Percentiles rank a stretch among this genome's conserved stretches.
These are phyloP conservation scores for Calonectria crousiana DNA, from an alignment of 2,329 filamentous ascomycete species.

Conservation along the genomic window DNA sequence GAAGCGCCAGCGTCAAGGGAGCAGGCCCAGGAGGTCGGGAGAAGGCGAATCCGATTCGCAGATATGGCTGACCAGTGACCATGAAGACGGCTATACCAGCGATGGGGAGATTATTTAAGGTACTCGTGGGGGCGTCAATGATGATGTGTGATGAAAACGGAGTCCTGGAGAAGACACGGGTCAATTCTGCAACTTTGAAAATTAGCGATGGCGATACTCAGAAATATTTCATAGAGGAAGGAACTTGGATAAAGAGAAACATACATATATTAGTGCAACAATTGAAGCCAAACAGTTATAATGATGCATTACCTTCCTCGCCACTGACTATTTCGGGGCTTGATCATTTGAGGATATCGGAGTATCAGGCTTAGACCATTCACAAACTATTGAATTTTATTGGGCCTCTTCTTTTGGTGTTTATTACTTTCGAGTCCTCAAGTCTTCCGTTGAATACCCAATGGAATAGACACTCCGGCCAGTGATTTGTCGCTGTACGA, in stretches of 20 bases:
- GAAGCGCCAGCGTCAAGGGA: background rate
- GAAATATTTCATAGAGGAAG: background rate
- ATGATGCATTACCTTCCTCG: background rate
- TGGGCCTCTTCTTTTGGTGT: background rate
- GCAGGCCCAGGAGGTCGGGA: background rate
- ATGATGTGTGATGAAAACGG: background rate
- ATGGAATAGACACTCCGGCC: background rate
- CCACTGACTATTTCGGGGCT: background rate
- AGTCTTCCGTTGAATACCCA: background rate
- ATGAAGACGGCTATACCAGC: background rate
- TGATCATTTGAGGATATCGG: background rate
- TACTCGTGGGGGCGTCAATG: background rate
- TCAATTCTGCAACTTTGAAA: background rate
- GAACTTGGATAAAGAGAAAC: background rate
- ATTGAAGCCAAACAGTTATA: background rate
- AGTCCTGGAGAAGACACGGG: background rate
- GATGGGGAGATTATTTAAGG: background rate
- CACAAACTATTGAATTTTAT: background rate
- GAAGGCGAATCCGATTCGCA: background rate
- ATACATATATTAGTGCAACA: background rate
- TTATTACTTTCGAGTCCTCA: background rate
- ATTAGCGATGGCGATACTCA: background rate
- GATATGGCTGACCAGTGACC: conserved; percentile 9
- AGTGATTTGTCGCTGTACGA: background rate
- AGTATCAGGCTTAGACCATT: background rate